Evolutionary conservation across 768 basidiomycete species (phyloP).

Genomic region (Boletus reticuloceps): DNA sequence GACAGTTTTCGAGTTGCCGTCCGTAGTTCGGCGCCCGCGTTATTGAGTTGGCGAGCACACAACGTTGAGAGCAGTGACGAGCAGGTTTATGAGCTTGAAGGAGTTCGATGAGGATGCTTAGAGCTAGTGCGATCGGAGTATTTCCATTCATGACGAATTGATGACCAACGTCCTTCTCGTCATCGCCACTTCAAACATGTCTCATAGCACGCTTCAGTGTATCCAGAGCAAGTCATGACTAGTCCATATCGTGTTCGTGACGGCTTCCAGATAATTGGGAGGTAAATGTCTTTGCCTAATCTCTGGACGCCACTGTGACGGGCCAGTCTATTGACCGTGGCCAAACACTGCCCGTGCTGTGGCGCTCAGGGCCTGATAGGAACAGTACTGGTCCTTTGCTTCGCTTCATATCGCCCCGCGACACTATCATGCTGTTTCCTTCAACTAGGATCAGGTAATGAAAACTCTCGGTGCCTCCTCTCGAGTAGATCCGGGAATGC

Average conservation of each 20-base stretch:
- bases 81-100: neutral
- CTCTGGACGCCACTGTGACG: neutral
- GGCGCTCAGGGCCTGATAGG: neutral
- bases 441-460: no score
- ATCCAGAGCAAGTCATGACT: neutral
- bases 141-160: neutral
- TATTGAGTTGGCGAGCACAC: neutral
- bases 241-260: neutral
- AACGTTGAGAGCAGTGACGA: neutral
- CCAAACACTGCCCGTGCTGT: neutral
- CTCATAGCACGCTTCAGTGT: no score
- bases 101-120: neutral
- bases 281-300: neutral
- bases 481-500: neutral
- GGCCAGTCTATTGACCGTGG: no score
- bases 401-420: no score
- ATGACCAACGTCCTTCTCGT: neutral
- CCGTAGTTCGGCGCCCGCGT: neutral
- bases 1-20: constrained; percentile 1
- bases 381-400: no score
- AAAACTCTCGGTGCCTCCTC: neutral
- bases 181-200: neutral
- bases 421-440: neutral
- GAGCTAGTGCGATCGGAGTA: neutral
- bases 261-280: no score